Conservation (phyloP, 345 rosid species). For the Chamaenerion angustifolium region DNA sequence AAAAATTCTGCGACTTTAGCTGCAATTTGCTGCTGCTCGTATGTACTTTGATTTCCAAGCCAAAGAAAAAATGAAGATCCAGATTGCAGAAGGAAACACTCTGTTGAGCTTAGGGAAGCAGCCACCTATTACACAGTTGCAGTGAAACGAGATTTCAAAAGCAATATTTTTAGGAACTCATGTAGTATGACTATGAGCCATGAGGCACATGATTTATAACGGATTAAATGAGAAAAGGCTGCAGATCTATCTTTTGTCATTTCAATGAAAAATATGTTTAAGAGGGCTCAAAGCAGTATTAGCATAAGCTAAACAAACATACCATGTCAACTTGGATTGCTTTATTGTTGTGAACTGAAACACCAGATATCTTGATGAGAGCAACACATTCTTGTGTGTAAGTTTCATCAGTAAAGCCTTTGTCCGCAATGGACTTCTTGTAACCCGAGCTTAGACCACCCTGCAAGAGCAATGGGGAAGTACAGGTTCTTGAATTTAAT, state of each 20-base stretch:
- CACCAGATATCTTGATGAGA: conserved; percentile 76
- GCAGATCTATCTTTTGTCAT: too few species aligned
- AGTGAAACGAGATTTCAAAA: too few species aligned
- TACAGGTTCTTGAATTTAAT: background rate
- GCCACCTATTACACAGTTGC: conserved; percentile 36
- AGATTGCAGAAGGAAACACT: conserved; percentile 95
- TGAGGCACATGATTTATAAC: too few species aligned
- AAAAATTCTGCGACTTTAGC: conserved; percentile 75
- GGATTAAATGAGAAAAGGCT: too few species aligned
- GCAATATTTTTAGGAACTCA: too few species aligned
- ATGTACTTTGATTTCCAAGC: conserved; percentile 92
- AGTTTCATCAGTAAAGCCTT: conserved; percentile 54
- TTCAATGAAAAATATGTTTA: too few species aligned
- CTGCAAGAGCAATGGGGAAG: conserved; percentile 18
- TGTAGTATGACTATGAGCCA: too few species aligned
- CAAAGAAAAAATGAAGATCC: conserved; percentile 77
- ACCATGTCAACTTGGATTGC: conserved; percentile 81
- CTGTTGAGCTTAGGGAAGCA: conserved; percentile 63
- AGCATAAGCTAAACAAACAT: conserved; percentile 7
- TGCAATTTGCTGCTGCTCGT: conserved; percentile 83
- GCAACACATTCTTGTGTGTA: conserved; percentile 57
- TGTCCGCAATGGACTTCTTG: conserved; percentile 53
- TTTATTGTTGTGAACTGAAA: conserved; percentile 58
- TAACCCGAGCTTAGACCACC: conserved; percentile 94
- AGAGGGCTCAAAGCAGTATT: background rate